phyloP scores from a whole-genome alignment of 2,329 filamentous ascomycete genomes.

The Samsoniella hepiali region DNA sequence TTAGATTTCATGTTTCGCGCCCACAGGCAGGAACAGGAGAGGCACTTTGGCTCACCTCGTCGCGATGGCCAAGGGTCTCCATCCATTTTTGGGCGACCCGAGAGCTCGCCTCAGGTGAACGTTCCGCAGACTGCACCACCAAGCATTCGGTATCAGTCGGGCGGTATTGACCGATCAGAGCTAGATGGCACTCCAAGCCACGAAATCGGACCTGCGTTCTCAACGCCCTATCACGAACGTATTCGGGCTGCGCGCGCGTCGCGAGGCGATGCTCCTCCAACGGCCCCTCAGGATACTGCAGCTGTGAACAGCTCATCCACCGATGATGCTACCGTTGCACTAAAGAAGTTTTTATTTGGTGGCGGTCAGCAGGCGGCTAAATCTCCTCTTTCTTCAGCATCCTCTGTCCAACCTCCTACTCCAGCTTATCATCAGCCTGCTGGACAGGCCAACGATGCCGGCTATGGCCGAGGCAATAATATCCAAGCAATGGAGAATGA shows the following conservation, averaged over 20 bases:
- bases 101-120: slow-evolving; percentile 1
- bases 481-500: slow-evolving; percentile 51
- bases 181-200: slow-evolving; percentile 57
- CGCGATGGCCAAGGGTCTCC: slow-evolving; percentile 33
- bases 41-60: slow-evolving; percentile 51
- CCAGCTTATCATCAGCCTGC: slow-evolving; percentile 5
- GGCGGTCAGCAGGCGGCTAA: slow-evolving; percentile 23
- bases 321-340: slow-evolving; percentile 16
- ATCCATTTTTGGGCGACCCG: background rate
- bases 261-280: slow-evolving; percentile 28
- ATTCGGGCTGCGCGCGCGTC: slow-evolving; percentile 51
- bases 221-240: slow-evolving; percentile 61
- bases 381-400: slow-evolving; percentile 7
- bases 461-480: slow-evolving; percentile 29
- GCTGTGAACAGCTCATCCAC: slow-evolving; percentile 35
- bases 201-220: slow-evolving; percentile 63
- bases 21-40: slow-evolving; percentile 73
- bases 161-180: slow-evolving; percentile 44
- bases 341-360: slow-evolving; percentile 55
- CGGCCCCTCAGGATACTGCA: slow-evolving; percentile 29
- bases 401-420: background rate
- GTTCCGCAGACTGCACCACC: slow-evolving; percentile 45
- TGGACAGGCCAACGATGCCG: background rate
- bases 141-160: slow-evolving; percentile 17
- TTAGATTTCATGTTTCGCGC: slow-evolving; percentile 89